Evolutionary conservation across 2,329 filamentous ascomycete species (phyloP), one percentile per base, ranked within the genome.

Genomic region (Diatrype stigma): DNA sequence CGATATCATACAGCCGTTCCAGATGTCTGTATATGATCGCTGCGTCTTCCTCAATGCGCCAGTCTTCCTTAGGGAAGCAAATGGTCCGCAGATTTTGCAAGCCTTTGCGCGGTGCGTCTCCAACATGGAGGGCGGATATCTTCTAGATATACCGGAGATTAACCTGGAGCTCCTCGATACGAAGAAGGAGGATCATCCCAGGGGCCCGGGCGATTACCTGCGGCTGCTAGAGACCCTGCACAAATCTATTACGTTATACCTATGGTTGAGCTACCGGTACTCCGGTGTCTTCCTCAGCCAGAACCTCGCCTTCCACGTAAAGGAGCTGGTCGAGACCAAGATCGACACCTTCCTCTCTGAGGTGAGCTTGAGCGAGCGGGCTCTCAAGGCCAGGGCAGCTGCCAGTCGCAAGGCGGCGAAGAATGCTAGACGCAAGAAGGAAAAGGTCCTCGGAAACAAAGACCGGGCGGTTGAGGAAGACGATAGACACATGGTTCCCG

Each of bases 211-310:
- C 48, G 67, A 73, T 0, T 89, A 90, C 58, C 76, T 99, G 11
- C 73, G 75, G 49, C 70, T 76, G 8, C 74, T 97, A 19, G 94
- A 99, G 67, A 68, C 73, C 3, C 76, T 99, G 16, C 94, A 99
- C 72, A 89, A 89, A 61, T 77, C 83, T 26, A 74, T 99, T 35
- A 90, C 93, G 42, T 73, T 92, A 45, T 99, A 97, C 65, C 78
- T 96, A 2, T 99, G 94, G 94, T 77, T 99, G 16, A 93, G 89
- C 60, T 97, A 93, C 69, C 86, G 93, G 6, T 96, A 93, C 67
- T 78, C 84, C 3, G 89, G 89, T 46, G 78, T 95, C 47, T 96
- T 96, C 67, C 80, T 75, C 6, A 89, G 86, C 56, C 82, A 93
- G 60, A 75, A 75, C 1, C 75, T 96, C 42, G 91, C 90, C 0